A percentile compares a stretch with the other conserved stretches of the same genome.
Evolutionary conservation across 495 filamentous ascomycete species (phyloP).

Genomic region (Sordaria brevicollis): DNA sequence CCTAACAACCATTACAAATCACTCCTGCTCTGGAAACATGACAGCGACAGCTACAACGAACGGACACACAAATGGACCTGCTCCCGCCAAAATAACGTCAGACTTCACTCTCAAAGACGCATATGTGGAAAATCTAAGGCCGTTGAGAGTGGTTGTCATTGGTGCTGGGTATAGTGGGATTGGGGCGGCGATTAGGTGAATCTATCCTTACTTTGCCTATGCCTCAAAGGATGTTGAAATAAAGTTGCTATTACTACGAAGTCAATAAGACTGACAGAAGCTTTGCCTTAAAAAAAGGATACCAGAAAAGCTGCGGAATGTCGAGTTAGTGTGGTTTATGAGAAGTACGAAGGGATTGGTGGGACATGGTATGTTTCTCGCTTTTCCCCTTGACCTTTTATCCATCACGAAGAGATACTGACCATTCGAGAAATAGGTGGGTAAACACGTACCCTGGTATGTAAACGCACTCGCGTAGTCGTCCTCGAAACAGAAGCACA

Average conservation of each 20-base stretch:
- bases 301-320: slow-evolving; percentile 30
- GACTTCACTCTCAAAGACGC: slow-evolving; percentile 27
- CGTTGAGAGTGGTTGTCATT: slow-evolving; percentile 36
- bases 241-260: not conserved
- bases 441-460: slow-evolving; percentile 35
- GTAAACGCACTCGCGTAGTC: not conserved
- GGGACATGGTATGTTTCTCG: slow-evolving; percentile 27
- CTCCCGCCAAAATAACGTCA: not conserved
- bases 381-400: not conserved
- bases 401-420: not conserved
- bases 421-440: slow-evolving; percentile 14
- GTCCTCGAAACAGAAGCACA: not conserved
- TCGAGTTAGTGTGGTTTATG: slow-evolving; percentile 33
- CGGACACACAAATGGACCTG: not conserved
- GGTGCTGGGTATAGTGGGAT: slow-evolving; percentile 43
- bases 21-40: not conserved
- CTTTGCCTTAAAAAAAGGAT: too few species aligned
- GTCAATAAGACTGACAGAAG: slow-evolving; percentile 11
- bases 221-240: too few species aligned
- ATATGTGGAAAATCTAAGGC: slow-evolving; percentile 34
- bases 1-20: not conserved
- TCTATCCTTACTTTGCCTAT: not conserved
- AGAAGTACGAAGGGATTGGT: slow-evolving; percentile 31
- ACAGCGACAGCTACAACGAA: not conserved
- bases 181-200: slow-evolving; percentile 25